Percentiles rank a stretch among this genome's conserved stretches.
Conservation (phyloP, 768 basidiomycete genomes). For the Pseudohyphozyma bogoriensis region DNA sequence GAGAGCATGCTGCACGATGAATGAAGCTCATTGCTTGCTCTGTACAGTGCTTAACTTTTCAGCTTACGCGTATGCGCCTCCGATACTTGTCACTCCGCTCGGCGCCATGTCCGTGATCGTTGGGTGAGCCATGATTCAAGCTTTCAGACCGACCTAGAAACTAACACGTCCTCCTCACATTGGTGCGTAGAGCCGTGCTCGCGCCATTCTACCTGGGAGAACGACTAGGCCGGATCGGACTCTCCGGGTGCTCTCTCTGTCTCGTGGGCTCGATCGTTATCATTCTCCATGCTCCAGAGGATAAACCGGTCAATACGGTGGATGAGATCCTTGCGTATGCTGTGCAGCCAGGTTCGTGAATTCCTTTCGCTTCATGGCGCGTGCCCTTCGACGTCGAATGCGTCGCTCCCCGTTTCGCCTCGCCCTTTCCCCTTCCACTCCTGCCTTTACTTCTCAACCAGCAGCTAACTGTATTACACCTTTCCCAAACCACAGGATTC, state of each 20-base stretch:
- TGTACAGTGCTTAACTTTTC: constrained; percentile 59
- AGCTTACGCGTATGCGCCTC: constrained; percentile 93
- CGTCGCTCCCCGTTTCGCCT: constrained; percentile 34
- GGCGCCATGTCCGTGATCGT: constrained; percentile 93
- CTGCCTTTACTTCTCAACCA: background rate
- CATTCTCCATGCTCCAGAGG: constrained; percentile 90
- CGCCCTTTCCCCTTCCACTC: background rate
- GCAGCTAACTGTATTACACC: background rate
- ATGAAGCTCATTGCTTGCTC: background rate
- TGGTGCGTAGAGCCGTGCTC: constrained; percentile 61
- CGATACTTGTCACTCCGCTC: constrained; percentile 95
- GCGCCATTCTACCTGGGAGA: constrained; percentile 88
- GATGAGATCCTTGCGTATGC: constrained; percentile 88
- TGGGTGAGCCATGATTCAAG: constrained; percentile 50
- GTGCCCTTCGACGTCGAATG: constrained; percentile 78
- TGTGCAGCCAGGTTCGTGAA: constrained; percentile 84
- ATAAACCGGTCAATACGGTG: constrained; percentile 83
- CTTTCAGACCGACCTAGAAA: background rate
- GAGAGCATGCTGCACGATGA: constrained; percentile 40
- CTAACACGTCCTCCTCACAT: constrained; percentile 9
- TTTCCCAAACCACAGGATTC: constrained; percentile 56
- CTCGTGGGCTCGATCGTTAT: constrained; percentile 84
- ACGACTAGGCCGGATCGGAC: constrained; percentile 84
- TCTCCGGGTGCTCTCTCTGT: constrained; percentile 73
- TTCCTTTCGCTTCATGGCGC: constrained; percentile 71